phyloP scores from a whole-genome alignment of 2,329 filamentous ascomycete genomes.

The Torrubiella hemipterigena region DNA sequence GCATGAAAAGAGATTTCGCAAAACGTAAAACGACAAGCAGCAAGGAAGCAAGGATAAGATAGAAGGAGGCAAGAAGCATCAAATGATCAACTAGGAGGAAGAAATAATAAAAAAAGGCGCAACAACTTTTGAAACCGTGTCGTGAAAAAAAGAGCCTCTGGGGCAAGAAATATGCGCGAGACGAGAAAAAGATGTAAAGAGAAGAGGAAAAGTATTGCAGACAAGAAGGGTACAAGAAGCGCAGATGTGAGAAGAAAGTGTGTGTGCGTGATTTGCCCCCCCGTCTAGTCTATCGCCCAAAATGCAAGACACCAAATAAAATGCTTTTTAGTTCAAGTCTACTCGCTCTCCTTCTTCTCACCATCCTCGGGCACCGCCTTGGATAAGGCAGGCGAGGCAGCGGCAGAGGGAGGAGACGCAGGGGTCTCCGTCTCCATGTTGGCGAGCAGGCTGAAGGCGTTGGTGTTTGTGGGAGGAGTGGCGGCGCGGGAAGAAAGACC shows the following conservation, averaged over 20 bases:
- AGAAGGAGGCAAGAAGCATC: too few species aligned
- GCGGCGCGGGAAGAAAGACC: slow-evolving; percentile 79
- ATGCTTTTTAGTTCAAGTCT: slow-evolving; percentile 6
- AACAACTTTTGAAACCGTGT: too few species aligned
- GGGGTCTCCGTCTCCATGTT: slow-evolving; percentile 52
- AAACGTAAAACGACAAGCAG: too few species aligned
- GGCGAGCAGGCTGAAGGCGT: slow-evolving; percentile 68
- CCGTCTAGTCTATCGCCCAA: slow-evolving; percentile 39
- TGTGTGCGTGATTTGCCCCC: slow-evolving; percentile 9
- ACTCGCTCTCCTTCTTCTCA: slow-evolving; percentile 41
- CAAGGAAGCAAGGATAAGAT: too few species aligned
- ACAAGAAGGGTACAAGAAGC: slow-evolving; percentile 18
- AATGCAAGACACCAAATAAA: slow-evolving; percentile 30
- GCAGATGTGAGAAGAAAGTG: slow-evolving; percentile 12
- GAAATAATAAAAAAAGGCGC: too few species aligned
- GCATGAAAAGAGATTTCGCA: too few species aligned
- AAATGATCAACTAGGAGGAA: too few species aligned
- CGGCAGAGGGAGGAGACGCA: slow-evolving; percentile 57
- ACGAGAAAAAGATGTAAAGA: too few species aligned
- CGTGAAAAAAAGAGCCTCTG: too few species aligned
- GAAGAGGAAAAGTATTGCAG: slow-evolving; percentile 14
- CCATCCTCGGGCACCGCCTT: slow-evolving; percentile 49
- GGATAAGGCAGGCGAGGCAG: slow-evolving; percentile 52
- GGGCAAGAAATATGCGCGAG: too few species aligned
- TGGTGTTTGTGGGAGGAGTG: slow-evolving; percentile 63